Conservation (phyloP, 2,329 filamentous ascomycete species). For the Ceratocystis papillata region DNA sequence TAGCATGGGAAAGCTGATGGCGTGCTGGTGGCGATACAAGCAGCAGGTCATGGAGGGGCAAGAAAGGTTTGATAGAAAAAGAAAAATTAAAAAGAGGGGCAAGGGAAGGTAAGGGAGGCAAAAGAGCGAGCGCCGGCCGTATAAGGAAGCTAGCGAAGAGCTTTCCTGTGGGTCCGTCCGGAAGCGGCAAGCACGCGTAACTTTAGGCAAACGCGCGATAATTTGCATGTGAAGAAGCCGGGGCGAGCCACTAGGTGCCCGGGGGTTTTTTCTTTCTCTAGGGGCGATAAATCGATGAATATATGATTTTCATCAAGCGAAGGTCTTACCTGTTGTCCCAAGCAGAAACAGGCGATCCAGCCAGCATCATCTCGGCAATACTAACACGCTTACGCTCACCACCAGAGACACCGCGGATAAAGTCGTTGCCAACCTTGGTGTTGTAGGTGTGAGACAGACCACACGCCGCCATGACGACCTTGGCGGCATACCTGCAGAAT, state of each 20-base stretch:
- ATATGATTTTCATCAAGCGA: not conserved
- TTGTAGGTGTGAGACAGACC: constrained; percentile 61
- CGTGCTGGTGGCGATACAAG: not conserved
- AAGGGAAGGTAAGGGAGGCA: not conserved
- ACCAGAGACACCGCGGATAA: constrained; percentile 59
- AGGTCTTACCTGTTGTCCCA: constrained; percentile 56
- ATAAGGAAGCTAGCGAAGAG: not conserved
- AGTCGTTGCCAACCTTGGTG: constrained; percentile 65
- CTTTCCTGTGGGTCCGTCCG: not conserved
- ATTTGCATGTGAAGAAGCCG: not conserved
- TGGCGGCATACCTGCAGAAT: constrained; percentile 51
- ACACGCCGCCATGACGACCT: constrained; percentile 59
- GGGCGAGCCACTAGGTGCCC: not conserved
- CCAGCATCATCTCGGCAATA: constrained; percentile 66
- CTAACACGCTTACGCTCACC: constrained; percentile 70
- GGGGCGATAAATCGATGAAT: not conserved
- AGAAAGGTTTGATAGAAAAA: too few relatives aligned
- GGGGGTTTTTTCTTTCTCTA: not conserved
- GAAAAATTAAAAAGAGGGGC: not conserved
- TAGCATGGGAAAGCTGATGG: not conserved
- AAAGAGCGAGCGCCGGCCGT: not conserved
- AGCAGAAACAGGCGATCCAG: constrained; percentile 42
- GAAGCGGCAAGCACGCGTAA: not conserved
- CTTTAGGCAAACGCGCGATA: not conserved
- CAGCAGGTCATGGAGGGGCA: not conserved